Percentiles rank a stretch among this genome's conserved stretches.
Evolutionary conservation across 345 rosid species (phyloP).

Genomic region (Aethionema arabicum): DNA sequence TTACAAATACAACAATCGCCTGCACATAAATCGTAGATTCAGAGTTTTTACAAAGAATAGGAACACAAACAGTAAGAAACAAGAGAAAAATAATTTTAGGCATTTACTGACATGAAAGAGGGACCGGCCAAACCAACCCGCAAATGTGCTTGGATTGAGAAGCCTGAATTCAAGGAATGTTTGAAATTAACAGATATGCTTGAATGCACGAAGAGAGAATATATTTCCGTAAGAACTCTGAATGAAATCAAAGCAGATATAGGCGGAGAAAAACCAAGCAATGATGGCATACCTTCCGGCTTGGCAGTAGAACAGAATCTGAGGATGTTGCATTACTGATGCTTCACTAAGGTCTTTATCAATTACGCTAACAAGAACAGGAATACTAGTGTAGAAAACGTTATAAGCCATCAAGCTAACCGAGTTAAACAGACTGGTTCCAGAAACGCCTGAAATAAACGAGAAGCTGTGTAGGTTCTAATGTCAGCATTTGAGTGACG

Average conservation of each 20-base stretch:
- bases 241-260: constrained; percentile 2
- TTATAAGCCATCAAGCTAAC: constrained; percentile 99
- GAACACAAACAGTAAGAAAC: neutral
- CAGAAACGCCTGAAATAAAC: constrained; percentile 98
- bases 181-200: neutral
- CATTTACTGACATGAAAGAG: constrained; percentile 75
- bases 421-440: constrained; percentile 96
- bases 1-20: constrained; percentile 87
- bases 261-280: neutral
- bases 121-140: constrained; percentile 99
- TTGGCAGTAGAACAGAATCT: constrained; percentile 95
- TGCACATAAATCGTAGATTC: constrained; percentile 41
- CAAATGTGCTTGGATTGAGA: constrained; percentile 97
- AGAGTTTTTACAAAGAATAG: constrained; percentile 3
- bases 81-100: neutral
- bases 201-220: constrained; percentile 11
- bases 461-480: constrained; percentile 68
- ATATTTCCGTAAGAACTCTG: neutral
- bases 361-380: constrained; percentile 86
- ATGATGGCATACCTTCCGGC: constrained; percentile 81
- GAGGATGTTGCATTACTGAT: constrained; percentile 96
- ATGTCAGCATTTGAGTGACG: constrained; percentile 43
- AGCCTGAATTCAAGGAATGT: constrained; percentile 52
- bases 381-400: constrained; percentile 94
- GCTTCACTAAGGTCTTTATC: constrained; percentile 97